Percentiles rank a stretch among this genome's conserved stretches.
These are phyloP conservation scores for Collybiopsis luxurians DNA, from an alignment of 768 basidiomycete genomes.

Conservation along the genomic window DNA sequence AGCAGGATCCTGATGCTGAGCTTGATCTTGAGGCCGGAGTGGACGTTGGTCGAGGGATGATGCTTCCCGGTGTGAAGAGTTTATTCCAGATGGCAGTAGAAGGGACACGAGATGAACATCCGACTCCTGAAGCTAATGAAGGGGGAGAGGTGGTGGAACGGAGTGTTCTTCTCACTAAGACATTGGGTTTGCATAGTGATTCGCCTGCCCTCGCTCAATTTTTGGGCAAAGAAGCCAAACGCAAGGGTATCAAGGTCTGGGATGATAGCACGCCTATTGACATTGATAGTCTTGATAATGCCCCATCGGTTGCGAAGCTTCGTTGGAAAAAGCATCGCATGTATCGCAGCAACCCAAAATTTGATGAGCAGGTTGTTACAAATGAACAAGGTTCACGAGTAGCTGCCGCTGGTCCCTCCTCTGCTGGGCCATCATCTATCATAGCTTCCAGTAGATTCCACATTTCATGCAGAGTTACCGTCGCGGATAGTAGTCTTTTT, in stretches of 20 bases:
- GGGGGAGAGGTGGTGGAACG: constrained; percentile 8
- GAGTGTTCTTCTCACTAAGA: constrained; percentile 31
- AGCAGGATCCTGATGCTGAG: constrained; percentile 16
- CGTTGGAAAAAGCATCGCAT: constrained; percentile 37
- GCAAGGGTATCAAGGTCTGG: constrained; percentile 41
- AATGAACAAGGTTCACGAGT: background rate
- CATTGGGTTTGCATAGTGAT: constrained; percentile 48
- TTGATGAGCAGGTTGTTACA: background rate
- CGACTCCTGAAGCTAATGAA: background rate
- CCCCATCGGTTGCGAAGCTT: background rate
- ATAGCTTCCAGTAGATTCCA: constrained; percentile 43
- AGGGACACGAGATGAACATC: constrained; percentile 3
- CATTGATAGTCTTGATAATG: constrained; percentile 17
- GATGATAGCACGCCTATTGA: constrained; percentile 36
- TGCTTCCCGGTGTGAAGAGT: constrained; percentile 45
- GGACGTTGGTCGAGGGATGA: constrained; percentile 41
- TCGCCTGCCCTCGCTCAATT: constrained; percentile 49
- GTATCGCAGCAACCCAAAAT: constrained; percentile 23
- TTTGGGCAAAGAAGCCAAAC: constrained; percentile 39
- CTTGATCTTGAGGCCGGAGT: constrained; percentile 38
- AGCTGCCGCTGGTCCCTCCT: background rate
- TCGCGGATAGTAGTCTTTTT: constrained; percentile 48
- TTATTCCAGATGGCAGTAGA: constrained; percentile 51
- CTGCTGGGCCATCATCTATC: constrained; percentile 1
- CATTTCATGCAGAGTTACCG: constrained; percentile 42